Base-by-base conservation (phyloP, 371 early-diverging fungal genomes). In the Phascolomyces articulosus region DNA sequence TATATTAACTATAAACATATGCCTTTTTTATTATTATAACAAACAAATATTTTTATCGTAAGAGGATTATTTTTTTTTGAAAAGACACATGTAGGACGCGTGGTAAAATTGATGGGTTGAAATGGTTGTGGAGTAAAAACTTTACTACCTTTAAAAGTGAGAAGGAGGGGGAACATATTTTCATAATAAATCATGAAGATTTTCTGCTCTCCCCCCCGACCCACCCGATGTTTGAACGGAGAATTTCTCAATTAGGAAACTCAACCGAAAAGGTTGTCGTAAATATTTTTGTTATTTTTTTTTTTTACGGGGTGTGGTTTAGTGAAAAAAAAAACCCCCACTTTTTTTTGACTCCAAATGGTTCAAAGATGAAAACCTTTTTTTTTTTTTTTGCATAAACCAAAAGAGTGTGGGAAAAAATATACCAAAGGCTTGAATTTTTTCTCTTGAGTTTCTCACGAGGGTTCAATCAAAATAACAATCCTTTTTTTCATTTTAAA, bases 361-460 rank as follows among this genome's bases (percentile, higher is more conserved):
- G 47, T 13, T 11, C 26, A 23, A 51, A 51, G 51, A 1, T 34
- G 34, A 34, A 9, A 11, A n/a, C n/a, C n/a, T n/a, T n/a, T n/a
- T n/a, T 6, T 34, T n/a, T 23, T 51, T 51, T 11, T 26, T 49
- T 24, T 51, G 51, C 51, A 51, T 51, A 51, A 51, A 51, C 21
- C 20, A 1, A 0, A 34, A 49, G 23, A 24, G 10, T 24, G 51
- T 51, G 51, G 51, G 51, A 51, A 51, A 51, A 51, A 18, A 18
- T 24, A 23, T 51, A 23, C 51, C 23, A 23, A 24, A 21, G 9
- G 23, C 51, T 18, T n/a, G 44, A 4, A 4, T 44, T 16, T 3
- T 44, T 2, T 44, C 44, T 44, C n/a, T 51, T 51, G 51, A 51
- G 24, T 51, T 51, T 51, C 51, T 51, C 51, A 51, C 51, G 51